These are phyloP conservation scores for Penicillium roqueforti DNA, from an alignment of 495 filamentous ascomycete genomes.

Conservation along the genomic window DNA sequence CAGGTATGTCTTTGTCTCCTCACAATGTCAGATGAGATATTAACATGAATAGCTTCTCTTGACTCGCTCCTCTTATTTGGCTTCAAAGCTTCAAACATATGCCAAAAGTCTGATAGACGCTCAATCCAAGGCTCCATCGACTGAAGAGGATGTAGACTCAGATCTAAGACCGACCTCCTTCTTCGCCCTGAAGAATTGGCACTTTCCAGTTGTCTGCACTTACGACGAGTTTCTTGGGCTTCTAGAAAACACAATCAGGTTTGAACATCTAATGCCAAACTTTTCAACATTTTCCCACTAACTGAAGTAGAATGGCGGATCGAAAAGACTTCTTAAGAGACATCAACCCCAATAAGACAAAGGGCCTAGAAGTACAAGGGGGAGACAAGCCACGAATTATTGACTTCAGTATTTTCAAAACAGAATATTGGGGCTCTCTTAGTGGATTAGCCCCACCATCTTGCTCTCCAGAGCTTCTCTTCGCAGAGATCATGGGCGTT, in stretches of 20 bases:
- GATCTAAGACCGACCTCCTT: slow-evolving; percentile 14
- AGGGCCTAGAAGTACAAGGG: background rate
- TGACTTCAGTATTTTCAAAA: slow-evolving; percentile 35
- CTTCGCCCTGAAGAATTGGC: slow-evolving; percentile 20
- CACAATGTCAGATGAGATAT: background rate
- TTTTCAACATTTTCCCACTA: background rate
- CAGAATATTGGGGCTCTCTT: slow-evolving; percentile 38
- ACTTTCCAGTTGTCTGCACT: slow-evolving; percentile 42
- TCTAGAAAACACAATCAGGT: slow-evolving; percentile 28
- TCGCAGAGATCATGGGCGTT: slow-evolving; percentile 44
- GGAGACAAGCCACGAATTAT: slow-evolving; percentile 14
- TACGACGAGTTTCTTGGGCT: slow-evolving; percentile 34
- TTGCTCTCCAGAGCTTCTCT: slow-evolving; percentile 30
- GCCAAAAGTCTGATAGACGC: slow-evolving; percentile 29
- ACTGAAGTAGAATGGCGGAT: slow-evolving; percentile 7
- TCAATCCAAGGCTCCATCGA: background rate
- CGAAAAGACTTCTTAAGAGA: slow-evolving; percentile 13
- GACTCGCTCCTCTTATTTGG: slow-evolving; percentile 34
- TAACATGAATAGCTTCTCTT: slow-evolving; percentile 32
- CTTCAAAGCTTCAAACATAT: slow-evolving; percentile 31
- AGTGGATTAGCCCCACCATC: slow-evolving; percentile 15
- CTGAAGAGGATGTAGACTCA: background rate
- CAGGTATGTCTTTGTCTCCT: slow-evolving; percentile 23
- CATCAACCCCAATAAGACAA: background rate
- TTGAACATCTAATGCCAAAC: background rate